Evolutionary conservation across 805 yeast genomes (phyloP), one percentile per base, ranked within the genome.

Genomic region (Lipomyces sp.): DNA sequence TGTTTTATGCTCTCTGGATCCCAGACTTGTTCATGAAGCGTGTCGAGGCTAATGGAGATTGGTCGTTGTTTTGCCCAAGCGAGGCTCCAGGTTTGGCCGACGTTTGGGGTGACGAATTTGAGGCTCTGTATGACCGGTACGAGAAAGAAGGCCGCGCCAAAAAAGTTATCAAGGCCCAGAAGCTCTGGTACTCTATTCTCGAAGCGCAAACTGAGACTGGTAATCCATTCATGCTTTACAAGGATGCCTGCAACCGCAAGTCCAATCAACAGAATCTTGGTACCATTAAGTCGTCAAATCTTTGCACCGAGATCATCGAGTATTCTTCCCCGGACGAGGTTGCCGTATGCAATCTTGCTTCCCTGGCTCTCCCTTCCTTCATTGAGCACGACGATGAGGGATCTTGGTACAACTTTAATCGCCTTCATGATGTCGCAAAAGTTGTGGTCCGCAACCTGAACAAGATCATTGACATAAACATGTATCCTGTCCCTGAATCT

Each of bases 121-220:
- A 84, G 71, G 80, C 76, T 51, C 80, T 93, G 32, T 94, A 92
- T 77, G 83, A 84, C 60, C 81, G 82, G 69, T 94, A 93, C 75
- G 98, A 90, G 79, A 68, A 75, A 24, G 89, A 88, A 75, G 90
- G 88, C 8, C 83, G 85, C 66, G 91, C 87, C 64, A 81, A 83
- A 67, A 83, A 81, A 71, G 85, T 87, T 29, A 82, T 92, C 65
- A 87, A 86, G 73, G 98, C 99, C 33, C 97, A 92, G 78, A 90
- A 90, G 77, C 82, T 94, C 57, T 94, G 98, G 98, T 84, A 87
- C 70, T 88, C 93, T 56, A 92, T 94, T 63, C 78, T 94, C 63
- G 95, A 91, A 76, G 87, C 97, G 42, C 99, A 94, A 80, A 90
- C 95, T 50, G 98, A 94, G 80, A 93, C 98, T 2, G 98, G 99